A percentile compares a stretch with the other conserved stretches of the same genome.
Conservation (phyloP, 2,329 filamentous ascomycete species). For the Sarocladium kiliense region DNA sequence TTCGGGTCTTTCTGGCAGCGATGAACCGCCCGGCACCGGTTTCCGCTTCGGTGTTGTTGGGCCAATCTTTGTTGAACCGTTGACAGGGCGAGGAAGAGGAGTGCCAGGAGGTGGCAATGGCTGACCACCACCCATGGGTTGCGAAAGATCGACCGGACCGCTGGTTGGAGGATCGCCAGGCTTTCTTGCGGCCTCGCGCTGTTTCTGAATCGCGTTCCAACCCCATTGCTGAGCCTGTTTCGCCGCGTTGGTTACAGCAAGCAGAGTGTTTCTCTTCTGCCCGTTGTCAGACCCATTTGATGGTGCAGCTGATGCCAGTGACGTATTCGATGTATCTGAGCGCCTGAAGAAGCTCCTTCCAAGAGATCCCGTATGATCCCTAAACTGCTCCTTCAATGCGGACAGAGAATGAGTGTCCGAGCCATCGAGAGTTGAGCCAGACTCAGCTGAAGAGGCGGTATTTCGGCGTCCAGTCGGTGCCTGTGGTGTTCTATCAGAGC, state of each 20-base stretch:
- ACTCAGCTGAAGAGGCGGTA: slow-evolving; percentile 32
- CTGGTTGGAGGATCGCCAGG: slow-evolving; percentile 25
- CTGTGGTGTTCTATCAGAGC: slow-evolving; percentile 30
- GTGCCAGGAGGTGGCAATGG: slow-evolving; percentile 77
- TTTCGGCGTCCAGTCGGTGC: slow-evolving; percentile 27
- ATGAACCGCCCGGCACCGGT: slow-evolving; percentile 40
- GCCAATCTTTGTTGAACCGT: slow-evolving; percentile 53
- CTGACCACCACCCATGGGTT: slow-evolving; percentile 78
- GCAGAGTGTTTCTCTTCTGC: slow-evolving; percentile 44
- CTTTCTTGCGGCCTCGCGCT: slow-evolving; percentile 37
- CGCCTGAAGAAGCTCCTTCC: slow-evolving; percentile 35
- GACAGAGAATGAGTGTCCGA: slow-evolving; percentile 21
- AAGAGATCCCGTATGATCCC: slow-evolving; percentile 33
- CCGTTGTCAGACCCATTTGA: slow-evolving; percentile 23
- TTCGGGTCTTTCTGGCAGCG: slow-evolving; percentile 11
- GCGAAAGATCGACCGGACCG: slow-evolving; percentile 40
- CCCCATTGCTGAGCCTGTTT: slow-evolving; percentile 55
- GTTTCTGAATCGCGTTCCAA: slow-evolving; percentile 49
- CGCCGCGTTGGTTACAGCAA: slow-evolving; percentile 51
- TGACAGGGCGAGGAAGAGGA: slow-evolving; percentile 64
- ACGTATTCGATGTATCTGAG: slow-evolving; percentile 31
- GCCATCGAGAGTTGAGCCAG: slow-evolving; percentile 18
- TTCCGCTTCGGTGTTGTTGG: slow-evolving; percentile 61
- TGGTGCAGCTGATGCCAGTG: slow-evolving; percentile 22
- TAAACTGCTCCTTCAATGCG: slow-evolving; percentile 30